These are phyloP conservation scores for Monosporascus cannonballus DNA, from an alignment of 2,329 filamentous ascomycete species.

Conservation along the genomic window DNA sequence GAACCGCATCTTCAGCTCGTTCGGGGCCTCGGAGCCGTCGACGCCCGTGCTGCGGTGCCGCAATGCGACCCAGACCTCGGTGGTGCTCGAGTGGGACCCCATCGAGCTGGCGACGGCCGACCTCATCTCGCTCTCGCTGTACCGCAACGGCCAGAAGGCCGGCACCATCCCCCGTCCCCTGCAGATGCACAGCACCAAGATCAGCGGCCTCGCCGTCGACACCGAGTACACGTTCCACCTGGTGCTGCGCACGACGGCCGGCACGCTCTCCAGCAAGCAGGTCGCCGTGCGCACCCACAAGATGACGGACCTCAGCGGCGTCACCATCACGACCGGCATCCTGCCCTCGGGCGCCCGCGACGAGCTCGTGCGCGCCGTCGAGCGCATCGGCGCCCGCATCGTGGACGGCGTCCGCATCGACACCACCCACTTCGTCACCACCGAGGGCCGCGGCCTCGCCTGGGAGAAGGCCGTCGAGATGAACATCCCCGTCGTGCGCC, in stretches of 20 bases:
- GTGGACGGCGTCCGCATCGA: constrained; percentile 89
- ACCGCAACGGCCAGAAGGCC: constrained; percentile 94
- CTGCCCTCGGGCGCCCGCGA: constrained; percentile 70
- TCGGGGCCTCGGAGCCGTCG: constrained; percentile 72
- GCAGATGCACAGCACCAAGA: constrained; percentile 92
- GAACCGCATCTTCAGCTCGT: constrained; percentile 77
- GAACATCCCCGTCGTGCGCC: constrained; percentile 94
- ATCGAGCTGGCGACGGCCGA: constrained; percentile 89
- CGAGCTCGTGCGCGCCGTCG: constrained; percentile 66
- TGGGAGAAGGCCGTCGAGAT: constrained; percentile 98
- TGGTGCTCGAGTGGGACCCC: constrained; percentile 97
- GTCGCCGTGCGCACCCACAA: constrained; percentile 88
- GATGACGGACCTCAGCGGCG: constrained; percentile 94
- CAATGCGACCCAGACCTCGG: constrained; percentile 97
- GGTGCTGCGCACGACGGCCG: constrained; percentile 83
- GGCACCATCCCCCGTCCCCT: constrained; percentile 85
- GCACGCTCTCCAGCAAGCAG: constrained; percentile 78
- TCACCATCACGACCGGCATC: constrained; percentile 88
- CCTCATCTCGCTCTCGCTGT: constrained; percentile 81
- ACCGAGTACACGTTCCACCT: constrained; percentile 95
- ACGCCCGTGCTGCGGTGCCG: constrained; percentile 80
- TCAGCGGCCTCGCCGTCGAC: constrained; percentile 91
- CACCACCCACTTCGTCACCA: constrained; percentile 97
- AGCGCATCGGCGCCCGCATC: constrained; percentile 87
- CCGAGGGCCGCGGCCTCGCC: constrained; percentile 77